Evolutionary conservation across 2,329 filamentous ascomycete genomes (phyloP).

Genomic region (Herpotrichia juniperi): DNA sequence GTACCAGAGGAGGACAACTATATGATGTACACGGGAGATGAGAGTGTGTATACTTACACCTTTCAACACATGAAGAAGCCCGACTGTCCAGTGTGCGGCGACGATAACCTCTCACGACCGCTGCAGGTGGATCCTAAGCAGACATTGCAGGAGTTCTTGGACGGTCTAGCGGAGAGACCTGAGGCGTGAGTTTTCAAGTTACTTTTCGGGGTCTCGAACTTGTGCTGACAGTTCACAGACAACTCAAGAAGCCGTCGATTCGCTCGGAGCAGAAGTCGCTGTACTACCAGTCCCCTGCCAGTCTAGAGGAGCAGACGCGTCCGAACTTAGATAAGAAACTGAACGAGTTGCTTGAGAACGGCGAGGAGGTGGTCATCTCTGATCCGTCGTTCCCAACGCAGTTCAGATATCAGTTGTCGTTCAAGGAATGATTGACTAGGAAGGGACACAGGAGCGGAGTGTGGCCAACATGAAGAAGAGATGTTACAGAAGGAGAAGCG

Average conservation of each 20-base stretch:
- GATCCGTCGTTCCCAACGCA: conserved; percentile 86
- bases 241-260: conserved; percentile 92
- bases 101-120: conserved; percentile 71
- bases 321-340: conserved; percentile 82
- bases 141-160: conserved; percentile 84
- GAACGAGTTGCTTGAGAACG: conserved; percentile 75
- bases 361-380: conserved; percentile 89
- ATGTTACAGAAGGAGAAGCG: not conserved
- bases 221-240: conserved; percentile 47
- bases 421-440: conserved; percentile 44
- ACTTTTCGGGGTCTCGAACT: not conserved
- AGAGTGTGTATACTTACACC: conserved; percentile 95
- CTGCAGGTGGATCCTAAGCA: conserved; percentile 72
- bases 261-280: conserved; percentile 81
- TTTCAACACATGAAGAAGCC: conserved; percentile 94
- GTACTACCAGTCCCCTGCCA: conserved; percentile 85
- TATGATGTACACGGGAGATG: conserved; percentile 99
- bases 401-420: conserved; percentile 65
- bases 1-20: conserved; percentile 77
- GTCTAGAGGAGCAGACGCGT: conserved; percentile 82
- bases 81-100: conserved; percentile 91
- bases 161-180: conserved; percentile 79
- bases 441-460: not conserved
- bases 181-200: conserved; percentile 63
- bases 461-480: too few species aligned